Conservation (phyloP, 2,329 filamentous ascomycete genomes). For the Talaromyces sp. region DNA sequence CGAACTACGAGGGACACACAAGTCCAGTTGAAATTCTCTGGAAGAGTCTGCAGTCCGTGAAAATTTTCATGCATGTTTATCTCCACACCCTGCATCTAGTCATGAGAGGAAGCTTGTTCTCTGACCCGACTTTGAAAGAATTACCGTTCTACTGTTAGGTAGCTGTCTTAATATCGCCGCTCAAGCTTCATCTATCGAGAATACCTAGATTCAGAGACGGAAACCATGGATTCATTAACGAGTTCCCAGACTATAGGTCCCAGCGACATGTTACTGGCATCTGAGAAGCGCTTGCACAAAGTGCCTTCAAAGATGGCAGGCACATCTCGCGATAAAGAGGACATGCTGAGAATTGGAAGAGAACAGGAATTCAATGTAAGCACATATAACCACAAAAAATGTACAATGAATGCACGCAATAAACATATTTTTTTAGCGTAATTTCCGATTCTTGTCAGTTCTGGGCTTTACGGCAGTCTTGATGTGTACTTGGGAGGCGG, state of each 20-base stretch:
- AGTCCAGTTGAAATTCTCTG: not conserved
- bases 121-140: not conserved
- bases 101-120: not conserved
- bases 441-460: conserved; percentile 1
- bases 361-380: not conserved
- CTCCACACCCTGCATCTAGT: not conserved
- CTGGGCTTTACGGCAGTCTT: conserved; percentile 16
- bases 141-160: not conserved
- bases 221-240: not conserved
- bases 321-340: conserved; percentile 1
- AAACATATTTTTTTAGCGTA: not conserved
- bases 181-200: not conserved
- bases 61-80: not conserved
- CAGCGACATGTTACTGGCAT: not conserved
- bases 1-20: not conserved
- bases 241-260: not conserved
- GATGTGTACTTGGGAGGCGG: conserved; percentile 30
- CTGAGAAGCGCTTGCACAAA: not conserved
- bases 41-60: not conserved
- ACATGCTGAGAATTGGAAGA: not conserved
- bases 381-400: not conserved
- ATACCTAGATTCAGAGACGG: not conserved
- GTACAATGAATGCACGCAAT: not conserved
- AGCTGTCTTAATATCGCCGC: not conserved
- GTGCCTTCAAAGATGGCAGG: not conserved